These are phyloP conservation scores for Uronychia binucleata DNA, from an alignment of 73 alveolate genomes.

Conservation along the genomic window DNA sequence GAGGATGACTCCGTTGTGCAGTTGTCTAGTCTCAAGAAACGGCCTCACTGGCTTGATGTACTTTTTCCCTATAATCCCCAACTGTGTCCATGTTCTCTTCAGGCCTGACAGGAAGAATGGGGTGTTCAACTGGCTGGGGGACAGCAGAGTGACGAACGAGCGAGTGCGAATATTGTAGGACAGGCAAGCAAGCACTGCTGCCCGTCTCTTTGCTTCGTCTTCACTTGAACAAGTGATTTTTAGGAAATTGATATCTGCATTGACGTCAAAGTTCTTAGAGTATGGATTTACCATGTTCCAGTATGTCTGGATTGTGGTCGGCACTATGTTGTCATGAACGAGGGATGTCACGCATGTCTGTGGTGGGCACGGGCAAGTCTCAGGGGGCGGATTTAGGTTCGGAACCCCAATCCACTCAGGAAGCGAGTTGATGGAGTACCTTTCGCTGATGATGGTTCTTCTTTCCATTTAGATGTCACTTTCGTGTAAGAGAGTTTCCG, in stretches of 20 bases:
- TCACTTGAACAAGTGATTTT: constrained; percentile 7
- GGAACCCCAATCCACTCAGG: background rate
- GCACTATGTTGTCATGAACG: background rate
- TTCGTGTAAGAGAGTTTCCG: background rate
- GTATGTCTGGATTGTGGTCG: background rate
- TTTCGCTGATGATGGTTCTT: background rate
- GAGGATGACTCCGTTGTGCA: background rate
- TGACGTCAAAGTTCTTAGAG: background rate
- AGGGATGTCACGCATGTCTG: background rate
- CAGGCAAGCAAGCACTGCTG: constrained; percentile 2
- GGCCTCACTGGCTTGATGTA: background rate
- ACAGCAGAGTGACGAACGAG: constrained; percentile 3
- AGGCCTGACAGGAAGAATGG: constrained; percentile 22
- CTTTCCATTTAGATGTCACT: background rate
- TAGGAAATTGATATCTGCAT: constrained; percentile 9
- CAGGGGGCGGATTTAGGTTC: background rate
- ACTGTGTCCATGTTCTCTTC: background rate
- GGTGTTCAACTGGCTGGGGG: constrained; percentile 3
- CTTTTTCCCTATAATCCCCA: constrained; percentile 1
- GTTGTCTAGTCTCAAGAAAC: background rate
- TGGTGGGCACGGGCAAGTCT: background rate
- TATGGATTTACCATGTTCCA: background rate
- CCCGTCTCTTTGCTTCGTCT: constrained; percentile 28
- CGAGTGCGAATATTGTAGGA: constrained; percentile 12
- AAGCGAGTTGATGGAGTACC: background rate